Evolutionary conservation across 192 early-diverging fungal species (phyloP), one percentile per base, ranked within the genome.

Genomic region (Gigaspora rosea): DNA sequence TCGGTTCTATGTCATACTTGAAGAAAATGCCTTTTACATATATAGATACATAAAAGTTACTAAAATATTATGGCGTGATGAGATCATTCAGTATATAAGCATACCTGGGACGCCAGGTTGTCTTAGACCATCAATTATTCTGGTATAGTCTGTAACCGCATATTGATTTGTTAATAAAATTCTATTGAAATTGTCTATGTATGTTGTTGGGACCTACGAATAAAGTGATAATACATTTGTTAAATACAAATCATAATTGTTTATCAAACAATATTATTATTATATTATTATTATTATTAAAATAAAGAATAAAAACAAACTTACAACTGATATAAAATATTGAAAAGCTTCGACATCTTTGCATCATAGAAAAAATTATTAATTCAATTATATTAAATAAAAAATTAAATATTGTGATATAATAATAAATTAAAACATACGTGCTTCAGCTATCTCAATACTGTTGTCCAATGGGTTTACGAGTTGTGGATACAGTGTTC

Each of bases 1-100:
- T 91, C 27, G 96, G 91, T 81, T 98, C 95, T 78, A 98, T 90
- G 48, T 92, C 91, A 79, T 96, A 98, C 78, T 94, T 95, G 64
- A 98, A 92, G 75, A 97, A 97, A 57, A 97, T 88, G 13, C 90
- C 92, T 66, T n/a, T 71, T 71, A 4, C 20, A 47, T 67, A 36
- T 36, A 22, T 4, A 36, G 27, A 27, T 27, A 27, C n/a, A 20
- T 41, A 27, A 6, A 22, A 18, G 18, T 41, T 41, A 41, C 41
- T 41, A 41, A 41, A 41, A 41, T 41, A 7, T 41, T 41, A 41
- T 41, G 41, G 41, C 2, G 7, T 41, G 7, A 41, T 7, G 41
- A 41, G 41, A 7, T 41, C 7, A 41, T 41, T 41, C 41, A 41
- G 7, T 41, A 41, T 41, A 41, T 41, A 41, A 41, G 41, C 41